A percentile compares a stretch with the other conserved stretches of the same genome.
These are phyloP conservation scores for Funneliformis caledonium DNA, from an alignment of 371 early-diverging fungal genomes.

Conservation along the genomic window DNA sequence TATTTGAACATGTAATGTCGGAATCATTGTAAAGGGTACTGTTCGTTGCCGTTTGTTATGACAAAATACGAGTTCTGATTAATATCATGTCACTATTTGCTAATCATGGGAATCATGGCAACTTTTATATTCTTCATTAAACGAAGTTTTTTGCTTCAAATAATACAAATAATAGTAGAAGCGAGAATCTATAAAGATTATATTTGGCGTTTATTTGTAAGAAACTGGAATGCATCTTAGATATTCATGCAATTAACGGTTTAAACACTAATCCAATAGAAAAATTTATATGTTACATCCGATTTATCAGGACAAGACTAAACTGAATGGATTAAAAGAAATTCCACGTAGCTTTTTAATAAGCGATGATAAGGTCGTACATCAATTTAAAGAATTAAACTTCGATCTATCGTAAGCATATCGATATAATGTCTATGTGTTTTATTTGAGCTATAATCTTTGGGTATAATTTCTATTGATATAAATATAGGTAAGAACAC, in stretches of 20 bases:
- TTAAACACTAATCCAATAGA: slow-evolving; percentile 17
- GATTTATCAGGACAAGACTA: slow-evolving; percentile 37
- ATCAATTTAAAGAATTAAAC: slow-evolving; percentile 10
- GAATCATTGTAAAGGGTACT: slow-evolving; percentile 33
- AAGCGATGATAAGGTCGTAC: slow-evolving; percentile 34
- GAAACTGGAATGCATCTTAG: slow-evolving; percentile 24
- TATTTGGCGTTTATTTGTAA: slow-evolving; percentile 28
- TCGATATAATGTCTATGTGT: slow-evolving; percentile 38
- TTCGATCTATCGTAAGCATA: slow-evolving; percentile 32
- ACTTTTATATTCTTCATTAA: slow-evolving; percentile 31
- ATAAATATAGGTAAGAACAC: slow-evolving; percentile 17
- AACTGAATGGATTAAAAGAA: slow-evolving; percentile 33
- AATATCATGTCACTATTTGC: slow-evolving; percentile 38
- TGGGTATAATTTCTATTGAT: slow-evolving; percentile 36
- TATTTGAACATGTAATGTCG: background rate
- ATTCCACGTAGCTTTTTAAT: slow-evolving; percentile 32
- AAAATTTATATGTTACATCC: slow-evolving; percentile 31
- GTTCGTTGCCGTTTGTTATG: slow-evolving; percentile 36
- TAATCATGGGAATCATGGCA: slow-evolving; percentile 39
- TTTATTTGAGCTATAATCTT: slow-evolving; percentile 38
- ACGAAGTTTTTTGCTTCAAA: slow-evolving; percentile 35
- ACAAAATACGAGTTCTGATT: slow-evolving; percentile 34
- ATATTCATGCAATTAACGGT: slow-evolving; percentile 23
- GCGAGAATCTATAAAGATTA: background rate
- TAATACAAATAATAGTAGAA: slow-evolving; percentile 1